phyloP scores from a whole-genome alignment of 257 asterid species.

The Salvia hispanica region DNA sequence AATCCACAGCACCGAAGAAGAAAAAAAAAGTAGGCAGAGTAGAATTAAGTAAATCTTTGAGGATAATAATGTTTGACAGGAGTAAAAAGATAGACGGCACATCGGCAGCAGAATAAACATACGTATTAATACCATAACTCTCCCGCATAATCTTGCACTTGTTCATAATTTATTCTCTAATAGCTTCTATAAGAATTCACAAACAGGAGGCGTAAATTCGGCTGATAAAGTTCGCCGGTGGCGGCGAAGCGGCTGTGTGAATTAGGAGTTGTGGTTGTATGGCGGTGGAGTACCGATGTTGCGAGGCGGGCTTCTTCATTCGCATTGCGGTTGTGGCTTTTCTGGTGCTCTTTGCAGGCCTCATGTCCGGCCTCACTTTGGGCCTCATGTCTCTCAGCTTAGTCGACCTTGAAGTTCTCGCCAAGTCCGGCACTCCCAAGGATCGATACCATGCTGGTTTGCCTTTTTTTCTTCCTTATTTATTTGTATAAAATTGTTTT shows the following conservation, averaged over 20 bases:
- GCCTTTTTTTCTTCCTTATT: background rate
- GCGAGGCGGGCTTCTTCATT: slow-evolving; percentile 63
- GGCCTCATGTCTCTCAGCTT: slow-evolving; percentile 98
- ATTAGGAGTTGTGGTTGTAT: slow-evolving; percentile 33
- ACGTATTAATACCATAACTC: too few species aligned
- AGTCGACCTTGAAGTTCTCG: slow-evolving; percentile 97
- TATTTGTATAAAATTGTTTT: too few species aligned
- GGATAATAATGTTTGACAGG: too few species aligned
- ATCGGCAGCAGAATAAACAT: too few species aligned
- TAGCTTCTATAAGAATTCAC: background rate
- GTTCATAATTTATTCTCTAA: background rate
- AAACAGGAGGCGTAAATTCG: background rate
- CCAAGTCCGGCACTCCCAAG: slow-evolving; percentile 82
- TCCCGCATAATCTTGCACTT: background rate
- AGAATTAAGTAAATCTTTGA: too few species aligned
- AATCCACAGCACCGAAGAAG: too few species aligned
- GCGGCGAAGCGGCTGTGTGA: background rate
- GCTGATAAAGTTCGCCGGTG: too few species aligned
- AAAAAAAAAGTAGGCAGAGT: too few species aligned
- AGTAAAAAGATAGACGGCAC: too few species aligned
- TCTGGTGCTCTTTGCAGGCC: slow-evolving; percentile 79
- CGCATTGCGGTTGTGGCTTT: slow-evolving; percentile 56
- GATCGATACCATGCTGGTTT: slow-evolving; percentile 76
- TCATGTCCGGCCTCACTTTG: slow-evolving; percentile 96
- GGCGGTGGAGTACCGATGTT: slow-evolving; percentile 91